Base-by-base conservation (phyloP, 371 early-diverging fungal genomes). In the Coemansia sp. region DNA sequence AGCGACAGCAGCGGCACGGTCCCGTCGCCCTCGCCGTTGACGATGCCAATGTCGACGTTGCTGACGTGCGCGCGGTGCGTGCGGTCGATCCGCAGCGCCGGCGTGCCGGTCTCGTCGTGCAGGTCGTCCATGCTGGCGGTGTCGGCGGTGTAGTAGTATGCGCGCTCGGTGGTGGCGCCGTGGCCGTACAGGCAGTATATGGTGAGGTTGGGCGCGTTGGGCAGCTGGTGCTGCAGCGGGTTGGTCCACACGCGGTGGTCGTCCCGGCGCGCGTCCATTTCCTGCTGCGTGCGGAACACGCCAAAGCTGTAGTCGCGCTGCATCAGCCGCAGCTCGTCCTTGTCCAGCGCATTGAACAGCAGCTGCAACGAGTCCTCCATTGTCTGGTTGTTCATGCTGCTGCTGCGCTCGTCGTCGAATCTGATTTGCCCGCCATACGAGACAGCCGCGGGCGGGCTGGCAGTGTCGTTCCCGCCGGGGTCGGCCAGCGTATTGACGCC, bases 1-100 rank as follows among this genome's bases (percentile, higher is more conserved):
- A 89, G 77, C 2, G 94, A 93, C 16, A 97, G 59, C 31, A 96
- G 66, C 0, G 95, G 95, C 0, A 97, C 97, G 0, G 97, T 94
- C 31, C 94, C 94, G 77, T 97, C 97, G 10, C 97, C 92, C 55
- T 69, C 58, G 42, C 72, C 53, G 38, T 57, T 42, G 7, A 84
- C 78, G 7, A 86, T 79, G 5, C 88, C 87, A 10, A 82, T 83
- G 50, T 84, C 82, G 36, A 69, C 69, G 45, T 74, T 74, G 20
- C 36, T 36, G 48, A 69, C 16, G 20, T 68, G 65, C 36, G 70
- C 26, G 12, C 75, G 69, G 1, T 42, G 47, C 26, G 61, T 40
- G 34, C 65, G 65, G 31, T 66, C 91, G 79, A 72, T 85, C 80
- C 77, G 86, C 85, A 64, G 86, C 85, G 55, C 88, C 87, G 76